These are phyloP conservation scores for Russula olivacea DNA, from an alignment of 768 basidiomycete genomes.

Conservation along the genomic window DNA sequence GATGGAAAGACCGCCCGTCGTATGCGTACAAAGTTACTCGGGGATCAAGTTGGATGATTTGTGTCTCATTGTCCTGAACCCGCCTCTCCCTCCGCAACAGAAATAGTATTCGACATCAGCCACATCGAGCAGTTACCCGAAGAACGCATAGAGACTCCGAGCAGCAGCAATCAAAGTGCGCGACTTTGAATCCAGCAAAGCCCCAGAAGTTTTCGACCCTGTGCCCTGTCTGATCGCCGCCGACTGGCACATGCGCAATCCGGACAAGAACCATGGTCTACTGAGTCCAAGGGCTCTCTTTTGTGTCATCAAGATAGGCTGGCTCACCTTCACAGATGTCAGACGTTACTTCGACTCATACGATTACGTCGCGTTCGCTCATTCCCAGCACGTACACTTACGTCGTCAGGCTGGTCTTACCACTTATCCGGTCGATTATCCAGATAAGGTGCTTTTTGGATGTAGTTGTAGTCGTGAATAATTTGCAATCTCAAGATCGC, in stretches of 20 bases:
- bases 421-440: no score
- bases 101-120: conserved; percentile 24
- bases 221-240: conserved; percentile 26
- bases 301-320: conserved; percentile 29
- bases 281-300: conserved; percentile 27
- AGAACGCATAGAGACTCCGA: conserved; percentile 14
- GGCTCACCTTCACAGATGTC: conserved; percentile 30
- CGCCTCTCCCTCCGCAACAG: conserved; percentile 30
- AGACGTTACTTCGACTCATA: conserved; percentile 24
- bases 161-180: conserved; percentile 32
- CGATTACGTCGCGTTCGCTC: neutral
- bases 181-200: conserved; percentile 22
- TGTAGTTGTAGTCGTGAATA: neutral
- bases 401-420: no score
- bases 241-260: conserved; percentile 30
- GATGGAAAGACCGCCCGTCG: neutral
- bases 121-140: conserved; percentile 14
- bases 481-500: neutral
- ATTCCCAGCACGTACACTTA: no score
- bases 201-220: conserved; percentile 28
- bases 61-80: conserved; percentile 1
- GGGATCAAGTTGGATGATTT: no score
- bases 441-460: no score
- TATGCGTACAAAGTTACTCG: no score
- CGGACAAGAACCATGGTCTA: conserved; percentile 5